phyloP scores from a whole-genome alignment of 148 eudicot genomes.

The Polygonum aviculare region DNA sequence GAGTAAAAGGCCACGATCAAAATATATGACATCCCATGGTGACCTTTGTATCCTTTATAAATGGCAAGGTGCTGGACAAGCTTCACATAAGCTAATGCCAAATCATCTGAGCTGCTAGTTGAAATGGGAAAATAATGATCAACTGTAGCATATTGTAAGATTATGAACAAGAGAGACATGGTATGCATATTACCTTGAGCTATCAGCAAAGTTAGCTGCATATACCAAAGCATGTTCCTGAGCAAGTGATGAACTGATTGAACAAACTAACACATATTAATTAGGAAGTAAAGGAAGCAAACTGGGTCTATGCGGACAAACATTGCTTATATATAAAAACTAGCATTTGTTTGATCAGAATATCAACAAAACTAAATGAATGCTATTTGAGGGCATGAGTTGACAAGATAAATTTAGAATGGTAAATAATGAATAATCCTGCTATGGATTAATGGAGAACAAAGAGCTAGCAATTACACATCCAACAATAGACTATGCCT shows the following conservation, averaged over 20 bases:
- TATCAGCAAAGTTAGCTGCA: conserved; percentile 77
- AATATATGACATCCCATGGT: conserved; percentile 8
- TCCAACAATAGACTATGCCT: not conserved
- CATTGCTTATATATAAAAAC: not conserved
- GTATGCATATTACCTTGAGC: conserved; percentile 53
- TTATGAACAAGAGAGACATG: not conserved
- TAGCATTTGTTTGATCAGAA: not conserved
- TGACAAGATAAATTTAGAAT: not conserved
- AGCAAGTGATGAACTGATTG: conserved; percentile 76
- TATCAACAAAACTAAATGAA: not conserved
- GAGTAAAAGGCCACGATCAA: not conserved
- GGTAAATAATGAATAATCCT: not conserved
- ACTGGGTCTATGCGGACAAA: not conserved
- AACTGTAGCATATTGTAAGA: not conserved
- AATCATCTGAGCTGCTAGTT: conserved; percentile 53
- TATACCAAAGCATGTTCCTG: conserved; percentile 64
- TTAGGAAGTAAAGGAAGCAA: not conserved
- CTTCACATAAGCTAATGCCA: conserved; percentile 80
- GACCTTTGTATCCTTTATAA: conserved; percentile 67
- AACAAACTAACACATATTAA: conserved; percentile 3
- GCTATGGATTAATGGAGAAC: not conserved
- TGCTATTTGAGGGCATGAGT: not conserved
- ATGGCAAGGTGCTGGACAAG: conserved; percentile 88
- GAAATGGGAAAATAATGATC: not conserved
- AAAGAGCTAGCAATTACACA: not conserved